Evolutionary conservation across 257 asterid species (phyloP).

Genomic region (Buddleja alternifolia): DNA sequence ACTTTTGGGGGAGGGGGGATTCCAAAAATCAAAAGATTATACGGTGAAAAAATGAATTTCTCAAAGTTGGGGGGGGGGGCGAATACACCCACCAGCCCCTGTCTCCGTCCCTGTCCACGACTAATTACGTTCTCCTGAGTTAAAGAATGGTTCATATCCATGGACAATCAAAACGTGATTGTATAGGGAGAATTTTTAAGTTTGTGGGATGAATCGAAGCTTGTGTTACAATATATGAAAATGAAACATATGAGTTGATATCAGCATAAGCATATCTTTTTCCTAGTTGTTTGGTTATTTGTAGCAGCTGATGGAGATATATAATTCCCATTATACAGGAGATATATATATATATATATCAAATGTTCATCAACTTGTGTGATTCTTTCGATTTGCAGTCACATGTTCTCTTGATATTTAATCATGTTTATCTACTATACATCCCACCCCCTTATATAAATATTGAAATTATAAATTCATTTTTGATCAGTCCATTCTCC

Average conservation of each 20-base stretch:
- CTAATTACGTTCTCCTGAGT: too few species aligned
- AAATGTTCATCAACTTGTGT: conserved; percentile 20
- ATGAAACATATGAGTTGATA: neutral
- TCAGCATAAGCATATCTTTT: neutral
- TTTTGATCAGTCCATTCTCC: neutral
- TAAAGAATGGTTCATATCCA: too few species aligned
- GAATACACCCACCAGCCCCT: too few species aligned
- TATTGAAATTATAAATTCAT: neutral
- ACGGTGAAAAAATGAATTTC: too few species aligned
- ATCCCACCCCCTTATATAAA: neutral
- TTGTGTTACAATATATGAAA: neutral
- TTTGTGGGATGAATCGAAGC: too few species aligned
- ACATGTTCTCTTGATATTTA: conserved; percentile 11
- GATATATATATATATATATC: neutral
- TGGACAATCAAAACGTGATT: too few species aligned
- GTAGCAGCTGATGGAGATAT: conserved; percentile 21
- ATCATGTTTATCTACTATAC: conserved; percentile 3
- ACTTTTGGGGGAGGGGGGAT: too few species aligned
- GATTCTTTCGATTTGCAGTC: conserved; percentile 26
- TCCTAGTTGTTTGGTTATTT: conserved; percentile 26
- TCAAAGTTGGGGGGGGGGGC: too few species aligned
- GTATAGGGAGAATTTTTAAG: too few species aligned
- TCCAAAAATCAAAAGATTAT: too few species aligned
- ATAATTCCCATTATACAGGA: conserved; percentile 10
- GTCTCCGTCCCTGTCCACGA: too few species aligned